These are phyloP conservation scores for Tilletia indica DNA, from an alignment of 1,284 basidiomycete species.

Conservation along the genomic window DNA sequence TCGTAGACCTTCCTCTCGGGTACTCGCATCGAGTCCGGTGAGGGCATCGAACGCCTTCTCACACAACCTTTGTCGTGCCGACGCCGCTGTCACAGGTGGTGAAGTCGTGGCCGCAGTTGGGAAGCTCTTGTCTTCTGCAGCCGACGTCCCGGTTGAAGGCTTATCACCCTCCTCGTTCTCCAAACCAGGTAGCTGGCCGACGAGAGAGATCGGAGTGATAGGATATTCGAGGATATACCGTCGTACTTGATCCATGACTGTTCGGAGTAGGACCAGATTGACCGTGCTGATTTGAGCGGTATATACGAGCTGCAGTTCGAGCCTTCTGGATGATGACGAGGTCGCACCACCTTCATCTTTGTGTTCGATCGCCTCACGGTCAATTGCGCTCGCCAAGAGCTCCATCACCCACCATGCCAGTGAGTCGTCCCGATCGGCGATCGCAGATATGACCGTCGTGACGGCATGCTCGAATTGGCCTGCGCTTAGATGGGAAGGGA, in stretches of 20 bases:
- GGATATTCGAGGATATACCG: slow-evolving; percentile 29
- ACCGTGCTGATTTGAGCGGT: slow-evolving; percentile 44
- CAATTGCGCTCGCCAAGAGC: slow-evolving; percentile 35
- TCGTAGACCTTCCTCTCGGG: slow-evolving; percentile 46
- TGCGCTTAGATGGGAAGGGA: slow-evolving; percentile 27
- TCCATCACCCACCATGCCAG: slow-evolving; percentile 48
- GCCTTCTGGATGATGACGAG: slow-evolving; percentile 22
- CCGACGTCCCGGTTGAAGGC: slow-evolving; percentile 1
- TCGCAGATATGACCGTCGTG: slow-evolving; percentile 41
- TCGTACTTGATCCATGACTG: slow-evolving; percentile 39
- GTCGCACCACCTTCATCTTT: not conserved
- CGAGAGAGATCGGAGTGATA: not conserved
- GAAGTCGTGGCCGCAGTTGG: not conserved
- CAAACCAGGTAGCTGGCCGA: not conserved
- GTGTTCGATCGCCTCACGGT: slow-evolving; percentile 21
- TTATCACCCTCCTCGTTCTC: no score
- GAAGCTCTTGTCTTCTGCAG: slow-evolving; percentile 18
- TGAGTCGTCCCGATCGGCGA: slow-evolving; percentile 46
- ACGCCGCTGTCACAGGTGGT: not conserved
- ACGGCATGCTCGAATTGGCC: slow-evolving; percentile 45
- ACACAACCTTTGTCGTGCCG: slow-evolving; percentile 29
- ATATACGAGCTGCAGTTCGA: slow-evolving; percentile 34
- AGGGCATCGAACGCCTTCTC: slow-evolving; percentile 44
- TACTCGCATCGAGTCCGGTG: slow-evolving; percentile 46
- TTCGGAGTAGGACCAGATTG: slow-evolving; percentile 50